Conservation (phyloP, 2,329 filamentous ascomycete species). For the Fusarium proliferatum region DNA sequence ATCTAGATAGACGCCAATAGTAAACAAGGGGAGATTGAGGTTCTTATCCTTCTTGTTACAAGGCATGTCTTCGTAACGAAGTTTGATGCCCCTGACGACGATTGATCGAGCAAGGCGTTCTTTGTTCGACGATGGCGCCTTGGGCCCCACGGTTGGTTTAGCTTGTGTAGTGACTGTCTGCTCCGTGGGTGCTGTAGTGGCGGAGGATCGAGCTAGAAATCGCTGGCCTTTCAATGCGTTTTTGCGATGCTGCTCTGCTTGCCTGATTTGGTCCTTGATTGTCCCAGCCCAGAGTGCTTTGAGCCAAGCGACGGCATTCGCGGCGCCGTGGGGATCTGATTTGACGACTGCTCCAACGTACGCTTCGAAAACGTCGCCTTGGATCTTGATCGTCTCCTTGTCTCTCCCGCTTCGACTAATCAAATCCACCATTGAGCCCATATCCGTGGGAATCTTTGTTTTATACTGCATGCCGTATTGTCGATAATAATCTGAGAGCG, state of each 20-base stretch:
- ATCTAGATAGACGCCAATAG: conserved; percentile 72
- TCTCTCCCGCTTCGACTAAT: conserved; percentile 49
- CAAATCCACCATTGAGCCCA: conserved; percentile 43
- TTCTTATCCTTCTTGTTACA: conserved; percentile 64
- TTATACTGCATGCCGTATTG: conserved; percentile 77
- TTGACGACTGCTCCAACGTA: conserved; percentile 85
- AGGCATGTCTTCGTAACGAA: conserved; percentile 71
- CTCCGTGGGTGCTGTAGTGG: neutral
- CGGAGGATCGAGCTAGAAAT: neutral
- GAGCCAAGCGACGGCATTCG: conserved; percentile 75
- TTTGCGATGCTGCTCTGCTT: conserved; percentile 50
- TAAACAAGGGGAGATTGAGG: conserved; percentile 67
- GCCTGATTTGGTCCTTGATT: conserved; percentile 64
- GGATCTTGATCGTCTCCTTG: conserved; percentile 75
- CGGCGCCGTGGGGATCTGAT: conserved; percentile 73
- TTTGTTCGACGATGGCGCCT: conserved; percentile 38
- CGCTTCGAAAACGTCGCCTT: conserved; percentile 90
- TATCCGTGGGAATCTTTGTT: conserved; percentile 66
- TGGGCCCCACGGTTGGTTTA: neutral
- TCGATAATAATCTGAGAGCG: conserved; percentile 74
- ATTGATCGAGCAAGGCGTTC: conserved; percentile 54
- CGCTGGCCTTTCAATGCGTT: neutral
- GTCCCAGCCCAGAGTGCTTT: conserved; percentile 77
- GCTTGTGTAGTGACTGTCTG: neutral
- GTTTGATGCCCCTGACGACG: conserved; percentile 65